Base-by-base conservation (phyloP, 371 early-diverging fungal species). In the Lichtheimia hyalospora region DNA sequence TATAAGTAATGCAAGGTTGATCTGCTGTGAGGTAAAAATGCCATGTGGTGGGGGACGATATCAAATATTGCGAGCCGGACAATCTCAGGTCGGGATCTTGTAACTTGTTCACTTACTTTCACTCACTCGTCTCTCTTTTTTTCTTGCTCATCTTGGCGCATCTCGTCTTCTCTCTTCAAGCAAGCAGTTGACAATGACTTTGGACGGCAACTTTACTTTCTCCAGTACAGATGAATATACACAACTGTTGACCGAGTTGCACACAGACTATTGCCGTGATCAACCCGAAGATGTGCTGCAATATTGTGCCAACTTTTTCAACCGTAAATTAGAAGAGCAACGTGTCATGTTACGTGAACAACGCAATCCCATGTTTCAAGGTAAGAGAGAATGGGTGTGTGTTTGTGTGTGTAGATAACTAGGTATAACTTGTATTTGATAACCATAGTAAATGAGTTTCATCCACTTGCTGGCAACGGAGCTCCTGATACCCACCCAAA, bases 271-370 rank as follows among this genome's bases (percentile, higher is more conserved):
- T 43, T 70, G 73, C 54, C 58, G 64, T 20, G 70, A 74, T 27
- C 64, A 73, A 13, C 81, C 97, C 5, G 65, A 82, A 44, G 94
- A 96, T 76, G 85, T 93, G 43, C 84, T 90, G 71, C 93, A 94
- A 83, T 95, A 92, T 71, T 95, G 96, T 73, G 91, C 94, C 24
- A 84, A 89, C 59, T 93, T 91, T 71, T 96, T 96, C 73, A 84
- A 89, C 69, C 81, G 81, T 48, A 88, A 89, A 68, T 74, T 91
- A 25, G 83, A 84, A n/a, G 86, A 88, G 64, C 91, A 92, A 63
- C 89, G 91, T 48, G 67, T 64, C 13, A 56, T 52, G 39, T 52
- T 69, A 25, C 64, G 74, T 49, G 61, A 68, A 23, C 67, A 64
- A 53, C 55, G 43, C 21, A n/a, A 55, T 20, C 41, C 49, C 39